These are phyloP conservation scores for Dendrobium chrysotoxum DNA, from an alignment of 106 monocot genomes.

Conservation along the genomic window DNA sequence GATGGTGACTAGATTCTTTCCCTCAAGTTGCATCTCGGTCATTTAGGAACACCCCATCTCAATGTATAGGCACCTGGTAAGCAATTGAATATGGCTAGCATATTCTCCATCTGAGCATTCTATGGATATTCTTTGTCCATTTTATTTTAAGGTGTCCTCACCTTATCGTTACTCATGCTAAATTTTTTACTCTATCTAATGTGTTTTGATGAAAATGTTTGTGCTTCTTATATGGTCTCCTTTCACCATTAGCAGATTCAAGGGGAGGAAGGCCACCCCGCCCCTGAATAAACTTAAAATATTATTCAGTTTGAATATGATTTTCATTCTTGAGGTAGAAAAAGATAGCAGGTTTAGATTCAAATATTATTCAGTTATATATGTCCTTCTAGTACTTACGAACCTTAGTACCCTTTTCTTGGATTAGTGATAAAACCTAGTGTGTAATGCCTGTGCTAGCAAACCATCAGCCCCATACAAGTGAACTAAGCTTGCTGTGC, in stretches of 20 bases:
- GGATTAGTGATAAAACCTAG: too few relatives aligned
- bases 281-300: neutral
- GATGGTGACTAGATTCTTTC: constrained; percentile 2
- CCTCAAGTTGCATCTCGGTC: neutral
- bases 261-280: too few relatives aligned
- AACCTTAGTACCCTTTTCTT: too few relatives aligned
- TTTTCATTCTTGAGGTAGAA: neutral
- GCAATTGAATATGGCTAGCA: neutral
- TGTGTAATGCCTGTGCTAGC: neutral
- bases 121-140: constrained; percentile 7
- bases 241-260: too few relatives aligned
- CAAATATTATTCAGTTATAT: too few relatives aligned
- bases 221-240: neutral
- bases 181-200: neutral
- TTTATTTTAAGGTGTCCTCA: neutral
- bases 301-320: neutral
- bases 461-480: too few relatives aligned
- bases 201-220: neutral
- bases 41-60: neutral
- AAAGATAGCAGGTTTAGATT: neutral
- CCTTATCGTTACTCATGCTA: neutral
- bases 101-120: neutral
- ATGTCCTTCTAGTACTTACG: too few relatives aligned
- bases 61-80: neutral
- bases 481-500: too few relatives aligned